Base-by-base conservation (phyloP, 345 rosid species). In the Eutrema yunnanense region DNA sequence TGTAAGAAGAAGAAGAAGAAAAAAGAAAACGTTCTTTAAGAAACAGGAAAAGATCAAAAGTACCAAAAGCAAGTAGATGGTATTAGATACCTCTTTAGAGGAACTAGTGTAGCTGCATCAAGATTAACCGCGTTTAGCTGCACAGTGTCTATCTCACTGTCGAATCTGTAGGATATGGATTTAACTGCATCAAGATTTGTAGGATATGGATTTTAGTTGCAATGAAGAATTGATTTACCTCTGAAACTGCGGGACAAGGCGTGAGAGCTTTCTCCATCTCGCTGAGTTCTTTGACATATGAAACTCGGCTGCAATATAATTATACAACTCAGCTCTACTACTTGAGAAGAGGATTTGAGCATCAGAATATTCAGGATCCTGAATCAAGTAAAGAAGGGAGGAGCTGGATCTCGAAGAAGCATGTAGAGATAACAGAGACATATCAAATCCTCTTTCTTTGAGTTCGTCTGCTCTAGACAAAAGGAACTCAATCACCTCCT, bases 191-290 rank as follows among this genome's bases (percentile, higher is more conserved):
- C 27, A 71, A 16, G 50, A 60, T 3, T 44, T 19, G 0, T 44
- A 8, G 54, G 54, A 10, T 2, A 42, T 13, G 40, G 43, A n/a
- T 49, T 36, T 5, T 27, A 56, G 55, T 69, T 22, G 59, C 12
- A 67, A 51, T 68, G 47, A 60, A 63, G 10, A 48, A 59, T 40
- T 37, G 44, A 22, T 26, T 22, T 85, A 88, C 95, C 95, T 67
- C 62, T 78, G 64, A 73, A 84, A 86, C 34, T 81, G 79, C 7
- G 98, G 91, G 22, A 87, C 80, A 65, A 87, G 85, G 55, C 77
- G 49, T 6, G 84, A 80, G 27, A 72, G 85, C 77, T 69, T 86
- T 73, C 59, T 79, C 78, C 76, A 60, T 40, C 40, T 72, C 4
- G 65, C 38, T 11, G 85, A 73, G 75, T 75, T 79, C 62, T 77